Base-by-base conservation (phyloP, 148 eudicot species). In the Chenopodium album region DNA sequence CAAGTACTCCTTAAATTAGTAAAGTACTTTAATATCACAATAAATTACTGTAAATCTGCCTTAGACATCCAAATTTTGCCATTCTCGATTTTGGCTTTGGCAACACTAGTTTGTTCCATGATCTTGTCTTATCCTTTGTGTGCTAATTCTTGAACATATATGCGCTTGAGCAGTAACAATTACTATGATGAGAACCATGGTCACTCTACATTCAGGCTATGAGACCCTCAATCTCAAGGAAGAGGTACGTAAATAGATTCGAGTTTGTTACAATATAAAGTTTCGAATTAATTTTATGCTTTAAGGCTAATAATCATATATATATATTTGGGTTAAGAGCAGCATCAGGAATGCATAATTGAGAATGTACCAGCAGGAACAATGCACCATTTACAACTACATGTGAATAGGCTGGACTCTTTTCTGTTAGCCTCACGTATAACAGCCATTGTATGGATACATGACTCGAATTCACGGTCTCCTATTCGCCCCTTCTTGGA, bases 391-490 rank as follows among this genome's bases (percentile, higher is more conserved):
- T 22, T 85, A 68, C 80, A 78, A 76, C 26, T 85, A 2, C 79
- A 78, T 50, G 50, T 85, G n/a, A 77, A 77, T 68, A 54, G 66
- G 44, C 63, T 85, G 41, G 83, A 85, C 44, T 64, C 87, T 7
- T 77, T 85, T 72, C 22, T 76, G 14, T 65, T 85, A 65, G 80
- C 75, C 7, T 77, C 78, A 4, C 75, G 78, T 2, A 44, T 85
- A 31, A 80, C 87, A 23, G 59, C 67, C 31, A n/a, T 66, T 19
- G 87, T 85, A 20, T 85, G 87, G 87, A 85, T 85, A 71, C 84
- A 85, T 23, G 87, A 85, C 67, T 85, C 84, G 4, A 32, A 77
- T 59, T 85, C 87, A 1, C 78, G 84, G 26, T 77, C 84, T 37
- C 81, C 71, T 0, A 28, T 41, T 26, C 78, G 75, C 26, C 87